Evolutionary conservation across 2,329 filamentous ascomycete species (phyloP).

Genomic region (Sclerotinia spermophila): DNA sequence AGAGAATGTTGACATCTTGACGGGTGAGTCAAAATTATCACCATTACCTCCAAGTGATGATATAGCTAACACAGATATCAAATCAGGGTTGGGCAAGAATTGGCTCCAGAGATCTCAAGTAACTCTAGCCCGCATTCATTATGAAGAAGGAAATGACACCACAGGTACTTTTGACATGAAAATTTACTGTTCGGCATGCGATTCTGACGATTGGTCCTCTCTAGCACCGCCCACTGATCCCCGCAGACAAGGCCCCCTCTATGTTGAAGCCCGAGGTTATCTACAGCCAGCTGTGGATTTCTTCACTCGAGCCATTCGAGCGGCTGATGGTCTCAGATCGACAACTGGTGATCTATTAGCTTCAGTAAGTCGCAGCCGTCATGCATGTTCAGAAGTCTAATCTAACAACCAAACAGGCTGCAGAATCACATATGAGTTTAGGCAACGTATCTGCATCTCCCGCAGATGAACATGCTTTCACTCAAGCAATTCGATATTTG

Average conservation of each 20-base stretch:
- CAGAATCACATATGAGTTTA: constrained; percentile 50
- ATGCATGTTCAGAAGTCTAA: background rate
- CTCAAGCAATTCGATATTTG: constrained; percentile 45
- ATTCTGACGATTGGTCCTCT: constrained; percentile 34
- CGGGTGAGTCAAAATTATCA: constrained; percentile 37
- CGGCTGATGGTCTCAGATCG: constrained; percentile 40
- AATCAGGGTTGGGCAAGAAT: constrained; percentile 45
- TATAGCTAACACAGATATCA: background rate
- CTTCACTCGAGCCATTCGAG: constrained; percentile 44
- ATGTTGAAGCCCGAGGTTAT: constrained; percentile 50
- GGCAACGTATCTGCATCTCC: constrained; percentile 48
- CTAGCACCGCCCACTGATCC: constrained; percentile 36
- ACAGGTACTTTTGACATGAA: constrained; percentile 28
- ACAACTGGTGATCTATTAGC: constrained; percentile 44
- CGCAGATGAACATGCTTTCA: constrained; percentile 44
- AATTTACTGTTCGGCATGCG: background rate
- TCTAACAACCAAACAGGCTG: constrained; percentile 39
- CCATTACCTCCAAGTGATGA: background rate
- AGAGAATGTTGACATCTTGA: constrained; percentile 42
- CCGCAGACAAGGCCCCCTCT: constrained; percentile 40
- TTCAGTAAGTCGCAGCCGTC: constrained; percentile 37
- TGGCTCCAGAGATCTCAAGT: constrained; percentile 52
- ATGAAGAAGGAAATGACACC: constrained; percentile 40
- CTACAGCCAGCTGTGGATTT: constrained; percentile 51
- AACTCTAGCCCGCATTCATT: constrained; percentile 46